These are phyloP conservation scores for Plasmodium vivax DNA, from an alignment of 169 alveolate genomes.

Conservation along the genomic window DNA sequence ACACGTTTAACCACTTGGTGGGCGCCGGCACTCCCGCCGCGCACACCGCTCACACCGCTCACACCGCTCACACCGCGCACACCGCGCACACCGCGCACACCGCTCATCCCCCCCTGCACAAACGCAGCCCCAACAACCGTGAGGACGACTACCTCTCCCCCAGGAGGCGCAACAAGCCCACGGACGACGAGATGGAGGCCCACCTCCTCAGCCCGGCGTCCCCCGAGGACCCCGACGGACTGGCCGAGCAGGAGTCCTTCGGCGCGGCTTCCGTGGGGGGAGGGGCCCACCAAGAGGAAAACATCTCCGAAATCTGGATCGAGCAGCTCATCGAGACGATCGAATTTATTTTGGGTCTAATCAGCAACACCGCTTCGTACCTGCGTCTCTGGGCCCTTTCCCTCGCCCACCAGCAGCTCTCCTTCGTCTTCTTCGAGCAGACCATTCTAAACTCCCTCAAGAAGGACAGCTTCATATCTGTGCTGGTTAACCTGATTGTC, in stretches of 20 bases:
- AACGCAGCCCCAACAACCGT: neutral
- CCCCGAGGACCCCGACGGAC: conserved; percentile 23
- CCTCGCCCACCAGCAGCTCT: conserved; percentile 98
- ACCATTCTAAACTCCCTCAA: conserved; percentile 76
- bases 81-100: no score
- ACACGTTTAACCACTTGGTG: conserved; percentile 24
- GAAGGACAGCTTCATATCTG: conserved; percentile 63
- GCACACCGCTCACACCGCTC: no score
- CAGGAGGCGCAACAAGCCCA: conserved; percentile 3
- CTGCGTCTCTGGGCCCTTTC: conserved; percentile 99
- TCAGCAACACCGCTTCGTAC: conserved; percentile 99
- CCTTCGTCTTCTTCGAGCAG: conserved; percentile 94
- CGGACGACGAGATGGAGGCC: conserved; percentile 78
- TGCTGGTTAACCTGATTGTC: conserved; percentile 79
- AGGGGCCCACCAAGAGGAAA: conserved; percentile 76
- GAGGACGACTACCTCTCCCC: neutral
- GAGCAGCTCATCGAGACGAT: conserved; percentile 98
- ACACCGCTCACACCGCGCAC: no score
- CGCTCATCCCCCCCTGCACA: neutral
- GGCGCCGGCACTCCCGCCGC: neutral
- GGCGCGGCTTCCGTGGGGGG: conserved; percentile 20
- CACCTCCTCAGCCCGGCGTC: conserved; percentile 78
- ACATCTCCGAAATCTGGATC: conserved; percentile 92
- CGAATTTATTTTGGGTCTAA: conserved; percentile 97
- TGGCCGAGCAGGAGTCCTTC: neutral